A percentile compares a stretch with the other conserved stretches of the same genome.
Conservation (phyloP, 2,329 filamentous ascomycete species). For the Stagonosporopsis chrysanthemi region DNA sequence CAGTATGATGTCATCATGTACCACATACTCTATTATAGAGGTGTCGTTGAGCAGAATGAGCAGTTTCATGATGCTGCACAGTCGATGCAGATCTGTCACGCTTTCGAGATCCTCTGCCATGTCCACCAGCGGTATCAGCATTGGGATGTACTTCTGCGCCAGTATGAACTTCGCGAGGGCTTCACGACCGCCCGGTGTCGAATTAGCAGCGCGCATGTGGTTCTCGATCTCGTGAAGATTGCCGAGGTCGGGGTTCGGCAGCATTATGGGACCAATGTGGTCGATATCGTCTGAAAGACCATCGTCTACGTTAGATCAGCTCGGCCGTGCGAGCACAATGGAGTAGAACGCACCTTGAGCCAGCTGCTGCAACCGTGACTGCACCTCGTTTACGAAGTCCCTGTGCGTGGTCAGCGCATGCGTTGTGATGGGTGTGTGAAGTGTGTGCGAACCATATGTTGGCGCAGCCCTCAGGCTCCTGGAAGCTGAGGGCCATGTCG, state of each 20-base stretch:
- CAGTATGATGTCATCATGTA: conserved; percentile 86
- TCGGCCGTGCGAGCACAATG: conserved; percentile 7
- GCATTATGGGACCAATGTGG: conserved; percentile 70
- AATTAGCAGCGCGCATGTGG: conserved; percentile 79
- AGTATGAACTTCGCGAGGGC: conserved; percentile 88
- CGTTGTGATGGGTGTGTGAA: background rate
- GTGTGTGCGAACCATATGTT: conserved; percentile 76
- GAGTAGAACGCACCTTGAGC: conserved; percentile 63
- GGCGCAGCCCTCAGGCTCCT: conserved; percentile 93
- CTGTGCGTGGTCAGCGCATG: conserved; percentile 56
- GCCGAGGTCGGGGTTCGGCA: conserved; percentile 81
- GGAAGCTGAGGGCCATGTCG: conserved; percentile 98
- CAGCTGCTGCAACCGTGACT: conserved; percentile 73
- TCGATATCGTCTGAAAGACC: conserved; percentile 89
- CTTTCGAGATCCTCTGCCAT: conserved; percentile 93
- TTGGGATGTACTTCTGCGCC: conserved; percentile 83
- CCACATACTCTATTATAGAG: conserved; percentile 90
- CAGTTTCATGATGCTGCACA: conserved; percentile 98
- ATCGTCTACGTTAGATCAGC: conserved; percentile 67
- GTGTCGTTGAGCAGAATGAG: conserved; percentile 95
- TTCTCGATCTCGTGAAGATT: conserved; percentile 85
- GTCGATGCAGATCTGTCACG: conserved; percentile 80
- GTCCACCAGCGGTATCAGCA: conserved; percentile 83
- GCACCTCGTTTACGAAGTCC: conserved; percentile 89
- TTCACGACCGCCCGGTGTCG: conserved; percentile 78